A percentile compares a stretch with the other conserved stretches of the same genome.
Evolutionary conservation across 805 yeast genomes (phyloP).

Genomic region (Barnettozyma vustinii): DNA sequence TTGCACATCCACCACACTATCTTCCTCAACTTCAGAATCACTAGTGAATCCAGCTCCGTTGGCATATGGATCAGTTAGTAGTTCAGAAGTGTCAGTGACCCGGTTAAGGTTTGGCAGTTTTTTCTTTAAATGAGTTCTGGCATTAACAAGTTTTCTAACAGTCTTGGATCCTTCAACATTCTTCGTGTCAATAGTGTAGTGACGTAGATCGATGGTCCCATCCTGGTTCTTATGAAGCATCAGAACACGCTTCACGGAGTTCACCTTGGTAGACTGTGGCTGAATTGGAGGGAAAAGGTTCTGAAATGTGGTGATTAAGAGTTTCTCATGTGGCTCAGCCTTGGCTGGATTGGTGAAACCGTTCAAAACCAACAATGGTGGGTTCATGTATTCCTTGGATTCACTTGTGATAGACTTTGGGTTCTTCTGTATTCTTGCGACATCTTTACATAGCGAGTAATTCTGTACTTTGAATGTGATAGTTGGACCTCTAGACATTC

Average conservation of each 20-base stretch:
- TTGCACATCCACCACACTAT: constrained; percentile 64
- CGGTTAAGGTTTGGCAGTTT: constrained; percentile 33
- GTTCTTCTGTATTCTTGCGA: constrained; percentile 57
- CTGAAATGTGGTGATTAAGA: constrained; percentile 85
- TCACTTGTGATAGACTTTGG: constrained; percentile 77
- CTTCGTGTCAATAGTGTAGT: constrained; percentile 82
- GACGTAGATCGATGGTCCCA: constrained; percentile 79
- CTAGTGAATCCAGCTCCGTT: constrained; percentile 69
- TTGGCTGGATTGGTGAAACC: constrained; percentile 71
- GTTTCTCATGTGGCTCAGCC: constrained; percentile 67
- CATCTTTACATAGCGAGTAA: constrained; percentile 80
- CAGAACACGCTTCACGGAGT: constrained; percentile 75
- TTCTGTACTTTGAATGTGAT: constrained; percentile 71
- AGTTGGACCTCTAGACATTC: constrained; percentile 94
- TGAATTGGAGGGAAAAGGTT: constrained; percentile 93
- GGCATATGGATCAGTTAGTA: constrained; percentile 77
- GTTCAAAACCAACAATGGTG: constrained; percentile 89
- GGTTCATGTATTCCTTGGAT: constrained; percentile 54
- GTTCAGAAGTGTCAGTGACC: constrained; percentile 74
- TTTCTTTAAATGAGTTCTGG: constrained; percentile 21
- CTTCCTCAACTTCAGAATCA: constrained; percentile 93
- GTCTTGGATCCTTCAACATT: constrained; percentile 54
- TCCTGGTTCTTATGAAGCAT: constrained; percentile 69
- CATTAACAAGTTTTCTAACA: constrained; percentile 22
- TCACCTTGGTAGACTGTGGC: constrained; percentile 73